phyloP scores from a whole-genome alignment of 1,139 yeast genomes.

The Schizosaccharomyces versatilis region DNA sequence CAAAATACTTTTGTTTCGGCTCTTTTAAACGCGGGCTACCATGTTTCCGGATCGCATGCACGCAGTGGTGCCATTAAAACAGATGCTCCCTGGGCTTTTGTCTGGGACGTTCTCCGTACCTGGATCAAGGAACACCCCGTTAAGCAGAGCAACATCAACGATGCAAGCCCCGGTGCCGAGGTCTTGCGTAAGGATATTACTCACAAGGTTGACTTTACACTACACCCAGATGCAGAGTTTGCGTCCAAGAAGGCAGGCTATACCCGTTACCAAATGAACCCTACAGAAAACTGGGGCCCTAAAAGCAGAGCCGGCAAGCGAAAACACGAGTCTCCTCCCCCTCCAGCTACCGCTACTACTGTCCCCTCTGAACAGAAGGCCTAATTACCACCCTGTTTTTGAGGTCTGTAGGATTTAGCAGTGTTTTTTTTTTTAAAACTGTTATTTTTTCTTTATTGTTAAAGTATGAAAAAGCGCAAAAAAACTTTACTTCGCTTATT shows the following conservation, averaged over 20 bases:
- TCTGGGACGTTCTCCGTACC: slow-evolving; percentile 49
- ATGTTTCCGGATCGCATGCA: slow-evolving; percentile 73
- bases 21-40: slow-evolving; percentile 61
- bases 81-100: slow-evolving; percentile 59
- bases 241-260: slow-evolving; percentile 51
- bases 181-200: slow-evolving; percentile 35
- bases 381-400: no score
- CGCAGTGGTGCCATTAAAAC: slow-evolving; percentile 71
- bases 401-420: no score
- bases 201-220: slow-evolving; percentile 24
- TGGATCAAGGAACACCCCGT: slow-evolving; percentile 33
- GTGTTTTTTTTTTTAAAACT: no score
- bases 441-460: no score
- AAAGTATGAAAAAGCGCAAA: no score
- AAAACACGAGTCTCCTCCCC: not conserved
- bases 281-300: slow-evolving; percentile 92
- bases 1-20: slow-evolving; percentile 53
- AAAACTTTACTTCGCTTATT: no score
- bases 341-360: no score
- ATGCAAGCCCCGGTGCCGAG: slow-evolving; percentile 30
- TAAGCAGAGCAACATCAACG: slow-evolving; percentile 27
- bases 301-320: slow-evolving; percentile 27
- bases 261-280: slow-evolving; percentile 76
- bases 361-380: no score
- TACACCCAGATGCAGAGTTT: slow-evolving; percentile 21